phyloP scores from a whole-genome alignment of 768 basidiomycete genomes.

The Leccinum boreale region DNA sequence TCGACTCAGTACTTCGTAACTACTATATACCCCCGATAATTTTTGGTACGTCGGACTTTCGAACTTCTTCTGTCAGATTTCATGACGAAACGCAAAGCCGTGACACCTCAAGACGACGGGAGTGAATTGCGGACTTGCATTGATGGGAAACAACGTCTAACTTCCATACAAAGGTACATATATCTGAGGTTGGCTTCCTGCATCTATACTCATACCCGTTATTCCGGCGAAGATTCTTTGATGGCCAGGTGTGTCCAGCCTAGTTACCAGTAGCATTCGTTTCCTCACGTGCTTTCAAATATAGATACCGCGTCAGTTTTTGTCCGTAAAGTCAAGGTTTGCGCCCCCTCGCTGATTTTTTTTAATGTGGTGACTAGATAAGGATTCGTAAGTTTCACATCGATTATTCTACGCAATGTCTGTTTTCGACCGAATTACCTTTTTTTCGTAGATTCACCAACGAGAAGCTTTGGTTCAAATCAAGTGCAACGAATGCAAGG shows the following conservation, averaged over 20 bases:
- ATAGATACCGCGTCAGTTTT: constrained; percentile 43
- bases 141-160: constrained; percentile 72
- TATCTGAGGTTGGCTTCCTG: background rate
- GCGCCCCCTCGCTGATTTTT: constrained; percentile 5
- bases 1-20: constrained; percentile 63
- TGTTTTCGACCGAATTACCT: background rate
- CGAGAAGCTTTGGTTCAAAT: constrained; percentile 38
- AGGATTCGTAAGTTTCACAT: constrained; percentile 35
- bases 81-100: constrained; percentile 31
- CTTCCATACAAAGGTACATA: constrained; percentile 55
- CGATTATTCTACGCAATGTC: background rate
- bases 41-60: constrained; percentile 43
- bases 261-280: background rate
- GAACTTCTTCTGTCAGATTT: background rate
- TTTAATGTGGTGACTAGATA: constrained; percentile 26
- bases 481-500: constrained; percentile 14
- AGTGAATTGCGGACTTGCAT: constrained; percentile 52
- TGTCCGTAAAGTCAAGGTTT: background rate
- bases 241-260: constrained; percentile 44
- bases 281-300: constrained; percentile 7
- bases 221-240: constrained; percentile 43
- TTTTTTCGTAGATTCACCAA: constrained; percentile 25
- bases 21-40: constrained; percentile 68
- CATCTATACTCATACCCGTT: background rate
- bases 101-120: constrained; percentile 38